Evolutionary conservation across 306 rosid species (phyloP).

Genomic region (Argentina anserina): DNA sequence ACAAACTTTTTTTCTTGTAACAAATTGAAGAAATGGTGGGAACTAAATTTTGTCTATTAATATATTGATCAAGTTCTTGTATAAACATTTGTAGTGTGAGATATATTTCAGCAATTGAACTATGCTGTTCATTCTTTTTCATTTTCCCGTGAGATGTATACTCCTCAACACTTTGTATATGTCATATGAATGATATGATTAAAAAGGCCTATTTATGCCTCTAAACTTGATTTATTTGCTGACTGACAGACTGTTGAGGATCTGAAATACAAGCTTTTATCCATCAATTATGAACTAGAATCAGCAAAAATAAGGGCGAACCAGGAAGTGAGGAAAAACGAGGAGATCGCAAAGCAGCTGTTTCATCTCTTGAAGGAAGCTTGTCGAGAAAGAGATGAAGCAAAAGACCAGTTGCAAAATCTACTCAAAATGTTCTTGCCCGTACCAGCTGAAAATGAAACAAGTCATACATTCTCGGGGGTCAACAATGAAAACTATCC

Average conservation of each 20-base stretch:
- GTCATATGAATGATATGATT: no score
- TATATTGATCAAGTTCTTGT: no score
- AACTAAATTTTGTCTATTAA: not conserved
- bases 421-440: constrained; percentile 29
- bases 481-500: not conserved
- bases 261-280: constrained; percentile 34
- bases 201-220: not conserved
- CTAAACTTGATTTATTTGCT: not conserved
- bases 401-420: constrained; percentile 45
- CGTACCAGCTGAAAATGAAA: constrained; percentile 1
- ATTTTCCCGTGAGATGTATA: no score
- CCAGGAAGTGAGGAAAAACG: constrained; percentile 35
- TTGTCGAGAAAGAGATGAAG: constrained; percentile 66
- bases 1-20: not conserved
- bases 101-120: not conserved
- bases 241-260: constrained; percentile 38
- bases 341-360: constrained; percentile 34
- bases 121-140: not conserved
- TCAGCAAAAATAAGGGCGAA: constrained; percentile 33
- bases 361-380: constrained; percentile 33
- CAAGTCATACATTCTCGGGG: not conserved
- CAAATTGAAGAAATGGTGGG: not conserved
- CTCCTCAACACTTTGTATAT: no score
- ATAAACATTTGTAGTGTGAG: not conserved
- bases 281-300: constrained; percentile 37